Base-by-base conservation (phyloP, 331 rosid species). In the Rosa hybrid region DNA sequence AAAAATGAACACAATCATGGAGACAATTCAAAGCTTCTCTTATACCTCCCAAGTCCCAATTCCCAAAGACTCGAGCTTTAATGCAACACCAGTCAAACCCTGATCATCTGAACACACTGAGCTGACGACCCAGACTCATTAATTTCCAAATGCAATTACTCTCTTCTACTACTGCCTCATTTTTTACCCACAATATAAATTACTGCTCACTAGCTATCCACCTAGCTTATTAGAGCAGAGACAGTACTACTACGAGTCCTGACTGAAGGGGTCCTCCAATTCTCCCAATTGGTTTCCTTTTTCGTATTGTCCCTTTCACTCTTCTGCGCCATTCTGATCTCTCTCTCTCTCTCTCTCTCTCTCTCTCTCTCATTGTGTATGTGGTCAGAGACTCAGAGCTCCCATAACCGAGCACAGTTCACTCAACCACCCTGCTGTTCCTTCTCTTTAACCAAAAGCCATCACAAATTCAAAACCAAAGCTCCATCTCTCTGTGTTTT, bases 281-380 rank as follows among this genome's bases (percentile, higher is more conserved):
- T 83, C 85, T 85, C 77, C 76, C 73, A 41, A 65, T 74, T 84
- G 60, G 87, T 84, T 85, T 80, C 75, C 87, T 72, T 68, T 84
- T 67, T 75, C 76, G 96, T 83, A n/a, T 83, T 71, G 96, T 93
- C 87, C 86, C 91, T 90, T 83, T 93, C 97, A 84, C 86, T 81
- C 70, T 68, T 81, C 93, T 86, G 89, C 80, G 7, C 27, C 80
- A 57, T 76, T 76, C 68, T 83, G 69, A 84, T 50, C 83, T 27
- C 62, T 12, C 70, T 72, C 78, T 57, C 56, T 50, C 53, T 54
- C 64, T 77, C 79, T 78, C 64, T 57, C 75, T 78, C 51, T 68
- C 74, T 78, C 83, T 60, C 71, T 51, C 85, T 72, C 74, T 54
- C 51, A 0, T 21, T n/a, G 30, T 3, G 1, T 25, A 2, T 76